Percentiles rank a stretch among this genome's conserved stretches.
phyloP scores from a whole-genome alignment of 768 basidiomycete species.

The Pisolithus marmoratus region DNA sequence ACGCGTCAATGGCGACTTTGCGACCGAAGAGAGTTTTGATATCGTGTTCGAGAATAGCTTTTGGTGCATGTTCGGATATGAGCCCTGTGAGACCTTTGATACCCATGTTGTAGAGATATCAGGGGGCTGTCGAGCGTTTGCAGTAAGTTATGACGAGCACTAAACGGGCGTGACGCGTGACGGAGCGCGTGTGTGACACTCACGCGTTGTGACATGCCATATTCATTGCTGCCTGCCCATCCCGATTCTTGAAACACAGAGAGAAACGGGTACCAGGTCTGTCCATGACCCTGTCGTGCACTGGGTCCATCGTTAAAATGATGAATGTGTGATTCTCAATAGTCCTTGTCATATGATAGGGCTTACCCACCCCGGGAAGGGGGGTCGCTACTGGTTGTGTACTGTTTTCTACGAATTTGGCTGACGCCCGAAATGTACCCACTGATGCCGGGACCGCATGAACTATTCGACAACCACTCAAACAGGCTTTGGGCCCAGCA shows the following conservation, averaged over 20 bases:
- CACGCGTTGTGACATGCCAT: neutral
- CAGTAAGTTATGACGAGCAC: neutral
- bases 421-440: constrained; percentile 2
- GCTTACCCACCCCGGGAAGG: no score
- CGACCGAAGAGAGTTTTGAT: constrained; percentile 97
- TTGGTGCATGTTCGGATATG: constrained; percentile 86
- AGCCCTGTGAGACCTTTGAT: constrained; percentile 94
- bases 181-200: neutral
- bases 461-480: constrained; percentile 12
- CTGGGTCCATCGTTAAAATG: no score
- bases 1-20: constrained; percentile 98
- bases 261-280: no score
- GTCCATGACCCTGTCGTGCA: no score
- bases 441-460: constrained; percentile 24
- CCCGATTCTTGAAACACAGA: no score
- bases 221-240: neutral
- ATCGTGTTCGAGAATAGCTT: constrained; percentile 81
- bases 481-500: constrained; percentile 11
- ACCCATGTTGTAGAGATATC: constrained; percentile 49
- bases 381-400: no score
- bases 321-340: no score
- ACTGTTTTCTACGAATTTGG: no score
- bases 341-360: no score
- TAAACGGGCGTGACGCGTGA: neutral
- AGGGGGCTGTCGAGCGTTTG: neutral